Base-by-base conservation (phyloP, 2,329 filamentous ascomycete genomes). In the Alternaria novae-zelandiae region DNA sequence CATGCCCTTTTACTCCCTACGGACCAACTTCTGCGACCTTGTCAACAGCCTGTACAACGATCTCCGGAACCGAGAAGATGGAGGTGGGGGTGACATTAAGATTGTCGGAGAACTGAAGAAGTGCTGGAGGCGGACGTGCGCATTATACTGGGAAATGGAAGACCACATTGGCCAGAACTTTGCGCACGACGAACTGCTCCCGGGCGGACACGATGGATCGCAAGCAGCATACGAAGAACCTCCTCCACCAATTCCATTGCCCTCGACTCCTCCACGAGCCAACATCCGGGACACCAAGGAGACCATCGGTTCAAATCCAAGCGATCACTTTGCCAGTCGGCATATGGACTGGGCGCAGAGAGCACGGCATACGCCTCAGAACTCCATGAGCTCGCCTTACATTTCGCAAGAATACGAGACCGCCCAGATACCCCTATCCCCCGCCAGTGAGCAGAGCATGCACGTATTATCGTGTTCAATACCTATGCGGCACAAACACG, bases 71-170 rank as follows among this genome's bases (percentile, higher is more conserved):
- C 82, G 86, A 56, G 76, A 81, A 56, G 83, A 85, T 66, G 82
- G 84, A 46, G 86, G 87, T 32, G 84, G 83, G 57, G 89, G 88
- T 51, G 89, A 91, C 72, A 79, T 97, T 63, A 97, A 97, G 79
- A 97, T 98, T 68, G 85, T 99, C 36, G 89, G 91, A 28, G 96
- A 99, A 80, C 83, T 99, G 66, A 99, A 99, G 80, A 96, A 97
- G 78, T 98, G 96, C 77, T 99, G 96, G 96, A 90, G 94, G 78
- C 88, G 94, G 55, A 92, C 96, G 20, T 98, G 94, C 77, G 90
- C 91, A 0, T 83, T 94, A 59, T 97, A 94, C 77, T 99, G 96
- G 95, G 92, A 97, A 66, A 87, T 87, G 0, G 84, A 88, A 0
- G 88, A 92, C 50, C 90, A 90, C 36, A 85, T 90, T 68, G 82